Evolutionary conservation across 208 protist genomes (phyloP).

Genomic region (Angomonas ambiguus): DNA sequence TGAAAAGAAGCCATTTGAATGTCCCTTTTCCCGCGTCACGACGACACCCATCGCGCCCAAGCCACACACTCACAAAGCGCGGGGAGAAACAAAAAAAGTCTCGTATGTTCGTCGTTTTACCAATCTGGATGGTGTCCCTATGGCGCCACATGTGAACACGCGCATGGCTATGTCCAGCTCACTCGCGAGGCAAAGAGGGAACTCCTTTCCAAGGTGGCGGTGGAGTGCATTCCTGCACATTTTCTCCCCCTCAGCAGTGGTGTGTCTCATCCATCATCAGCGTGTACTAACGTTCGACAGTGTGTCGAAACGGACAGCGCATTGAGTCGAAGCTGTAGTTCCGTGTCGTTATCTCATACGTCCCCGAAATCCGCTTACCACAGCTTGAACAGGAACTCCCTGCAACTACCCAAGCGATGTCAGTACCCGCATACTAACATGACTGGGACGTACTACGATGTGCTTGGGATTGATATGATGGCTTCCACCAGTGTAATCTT

Average conservation of each 20-base stretch:
- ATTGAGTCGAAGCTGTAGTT: not conserved
- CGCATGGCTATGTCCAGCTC: slow-evolving; percentile 68
- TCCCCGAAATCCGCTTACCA: no score
- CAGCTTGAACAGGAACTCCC: no score
- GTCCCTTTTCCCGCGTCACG: no score
- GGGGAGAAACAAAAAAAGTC: slow-evolving; percentile 25
- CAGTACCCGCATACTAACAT: slow-evolving; percentile 67
- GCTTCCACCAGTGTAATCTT: slow-evolving; percentile 49
- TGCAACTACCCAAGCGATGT: slow-evolving; percentile 70
- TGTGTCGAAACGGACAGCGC: not conserved
- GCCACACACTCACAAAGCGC: not conserved
- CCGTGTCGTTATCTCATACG: no score
- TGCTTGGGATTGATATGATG: slow-evolving; percentile 45
- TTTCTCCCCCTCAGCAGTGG: slow-evolving; percentile 23
- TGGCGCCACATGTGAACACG: slow-evolving; percentile 52
- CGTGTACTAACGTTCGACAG: not conserved
- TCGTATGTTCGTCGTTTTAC: slow-evolving; percentile 72
- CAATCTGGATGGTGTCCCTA: slow-evolving; percentile 62
- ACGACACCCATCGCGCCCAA: not conserved
- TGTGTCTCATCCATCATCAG: not conserved
- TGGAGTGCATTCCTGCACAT: slow-evolving; percentile 53
- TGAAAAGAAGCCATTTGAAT: no score
- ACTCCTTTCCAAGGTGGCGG: slow-evolving; percentile 47
- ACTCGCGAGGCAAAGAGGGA: slow-evolving; percentile 38
- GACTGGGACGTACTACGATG: slow-evolving; percentile 81